Evolutionary conservation across 768 basidiomycete species (phyloP), one percentile per base, ranked within the genome.

Genomic region (Cystofilobasidium ferigula): DNA sequence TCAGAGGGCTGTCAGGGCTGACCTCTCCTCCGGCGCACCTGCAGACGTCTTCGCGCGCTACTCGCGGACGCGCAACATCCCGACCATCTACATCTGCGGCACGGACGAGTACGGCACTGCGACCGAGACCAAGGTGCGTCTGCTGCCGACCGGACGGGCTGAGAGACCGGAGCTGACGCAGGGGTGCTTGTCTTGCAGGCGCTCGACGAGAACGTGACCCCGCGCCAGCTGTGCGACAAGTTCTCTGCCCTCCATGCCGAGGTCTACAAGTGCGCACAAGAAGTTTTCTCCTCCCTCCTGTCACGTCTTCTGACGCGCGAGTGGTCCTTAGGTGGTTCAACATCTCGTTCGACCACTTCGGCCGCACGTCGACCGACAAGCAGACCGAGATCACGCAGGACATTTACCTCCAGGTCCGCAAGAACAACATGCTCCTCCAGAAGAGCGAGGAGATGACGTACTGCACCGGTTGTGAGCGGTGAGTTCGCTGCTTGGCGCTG

Each of bases 31-130:
- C 20, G 40, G 40, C 20, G 40, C 10, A 20, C 40, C 40, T 42
- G 1, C 51, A 68, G 95, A 98, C 75, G 93, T 98, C 38, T 98
- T 87, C 77, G 92, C 90, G 71, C 81, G 95, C 83, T 95, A 77
- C 72, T 86, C 80, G 28, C 35, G 83, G 38, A 87, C 89, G 35
- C 80, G 87, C 72, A 95, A 98, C 79, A 81, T 87, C 71, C 84
- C 86, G 51, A 94, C 91, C 0, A 80, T 98, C 36, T 99, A 94
- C 74, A 82, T 99, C 63, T 99, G 95, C 76, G 95, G 95, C 32
- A 98, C 95, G 5, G 95, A 99, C 74, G 95, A 99, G 77, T 99
- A 99, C 72, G 95, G 95, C n/a, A 99, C 95, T 9, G 94, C 95
- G 0, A 95, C 95, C 0, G 95, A 99, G 79, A 97, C 93, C 2